phyloP scores from a whole-genome alignment of 129 eudicot species.

The Ambrosia artemisiifolia region DNA sequence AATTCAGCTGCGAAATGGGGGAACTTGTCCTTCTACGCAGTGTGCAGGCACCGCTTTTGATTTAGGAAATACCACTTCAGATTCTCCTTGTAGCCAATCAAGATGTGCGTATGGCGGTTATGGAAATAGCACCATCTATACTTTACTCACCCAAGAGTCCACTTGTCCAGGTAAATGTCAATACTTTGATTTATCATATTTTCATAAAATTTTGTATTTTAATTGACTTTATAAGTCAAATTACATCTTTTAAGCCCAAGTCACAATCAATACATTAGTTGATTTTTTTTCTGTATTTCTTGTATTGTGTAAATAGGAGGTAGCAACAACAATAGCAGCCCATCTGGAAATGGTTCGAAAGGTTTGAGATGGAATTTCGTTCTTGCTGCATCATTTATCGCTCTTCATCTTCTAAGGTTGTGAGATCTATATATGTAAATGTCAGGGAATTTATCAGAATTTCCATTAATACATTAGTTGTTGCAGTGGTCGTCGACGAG shows the following conservation, averaged over 20 bases:
- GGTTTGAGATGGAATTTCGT: conserved; percentile 21
- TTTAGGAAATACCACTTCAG: conserved; percentile 52
- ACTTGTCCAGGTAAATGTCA: conserved; percentile 59
- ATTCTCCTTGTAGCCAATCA: conserved; percentile 45
- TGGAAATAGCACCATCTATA: conserved; percentile 34
- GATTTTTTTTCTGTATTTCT: background rate
- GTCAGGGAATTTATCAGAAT: background rate
- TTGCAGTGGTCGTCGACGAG: conserved; percentile 6
- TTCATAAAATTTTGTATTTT: background rate
- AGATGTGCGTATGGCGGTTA: conserved; percentile 78
- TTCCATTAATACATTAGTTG: background rate
- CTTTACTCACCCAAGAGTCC: conserved; percentile 32
- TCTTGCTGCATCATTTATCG: conserved; percentile 24
- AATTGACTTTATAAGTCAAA: background rate
- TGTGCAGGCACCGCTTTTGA: conserved; percentile 40
- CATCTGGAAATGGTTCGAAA: conserved; percentile 20
- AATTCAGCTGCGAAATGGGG: conserved; percentile 28
- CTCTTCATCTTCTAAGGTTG: conserved; percentile 19
- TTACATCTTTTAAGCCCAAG: background rate
- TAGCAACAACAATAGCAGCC: background rate
- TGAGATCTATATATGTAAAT: conserved; percentile 12
- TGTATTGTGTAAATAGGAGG: conserved; percentile 19
- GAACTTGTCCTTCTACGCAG: conserved; percentile 46
- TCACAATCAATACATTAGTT: background rate
- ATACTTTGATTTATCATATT: background rate